Base-by-base conservation (phyloP, 2,329 filamentous ascomycete genomes). In the Pyricularia pennisetigena region DNA sequence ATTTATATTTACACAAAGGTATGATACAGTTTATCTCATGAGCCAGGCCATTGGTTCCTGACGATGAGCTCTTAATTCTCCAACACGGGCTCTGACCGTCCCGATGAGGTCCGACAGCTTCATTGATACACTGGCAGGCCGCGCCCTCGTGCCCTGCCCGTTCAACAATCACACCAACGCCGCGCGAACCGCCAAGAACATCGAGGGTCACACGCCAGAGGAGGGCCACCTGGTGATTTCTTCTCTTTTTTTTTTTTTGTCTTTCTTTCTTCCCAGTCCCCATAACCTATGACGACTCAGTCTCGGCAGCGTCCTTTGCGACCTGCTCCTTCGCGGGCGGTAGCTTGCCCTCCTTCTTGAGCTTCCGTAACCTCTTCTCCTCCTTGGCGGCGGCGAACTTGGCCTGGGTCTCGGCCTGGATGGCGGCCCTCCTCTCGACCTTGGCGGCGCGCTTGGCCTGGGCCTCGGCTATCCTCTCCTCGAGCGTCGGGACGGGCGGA, bases 401-500 rank as follows among this genome's bases (percentile, higher is more conserved):
- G n/a, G 30, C 59, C 23, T 57, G 26, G 20, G 64, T 71, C 59
- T 75, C 74, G 16, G 70, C 69, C 70, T 64, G 73, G 70, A 69
- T 73, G 8, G 75, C 75, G n/a, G 80, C 78, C 70, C 80, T 80
- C 67, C 86, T 80, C 72, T 85, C 81, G 59, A 85, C 80, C 77
- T 91, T 92, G 49, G 79, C 80, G 35, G 80, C 78, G 68, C 84
- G 84, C 76, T 86, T 83, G 32, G 79, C 78, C 65, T 87, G 82
- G 69, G 85, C 82, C 67, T 81, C 79, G 14, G 76, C 82, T 72
- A 87, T 81, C 62, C 86, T 81, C 77, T 93, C 86, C 67, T 88
- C 86, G 64, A 86, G 76, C 0, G 83, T 87, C 29, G 89, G 89
- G 12, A 95, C 82, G 0, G 86, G 82, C 5, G 90, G 88, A 7